phyloP scores from a whole-genome alignment of 768 basidiomycete genomes.

The Xerocomellus dryophilus region DNA sequence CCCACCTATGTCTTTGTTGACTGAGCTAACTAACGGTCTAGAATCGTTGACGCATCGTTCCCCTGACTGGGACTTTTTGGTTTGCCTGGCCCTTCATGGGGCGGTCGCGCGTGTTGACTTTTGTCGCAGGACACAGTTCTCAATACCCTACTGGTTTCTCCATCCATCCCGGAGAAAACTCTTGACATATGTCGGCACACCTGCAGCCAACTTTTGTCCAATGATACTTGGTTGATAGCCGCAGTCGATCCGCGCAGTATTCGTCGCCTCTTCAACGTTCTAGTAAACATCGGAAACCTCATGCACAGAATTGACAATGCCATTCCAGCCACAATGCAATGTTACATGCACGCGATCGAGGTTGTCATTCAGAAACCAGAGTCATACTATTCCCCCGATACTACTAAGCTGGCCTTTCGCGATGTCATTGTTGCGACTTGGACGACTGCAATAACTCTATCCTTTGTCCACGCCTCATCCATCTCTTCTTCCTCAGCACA shows the following conservation, averaged over 20 bases:
- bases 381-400: conserved; percentile 11
- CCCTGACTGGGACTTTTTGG: conserved; percentile 34
- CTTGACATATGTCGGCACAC: conserved; percentile 31
- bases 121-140: conserved; percentile 25
- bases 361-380: conserved; percentile 35
- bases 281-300: conserved; percentile 41
- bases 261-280: conserved; percentile 45
- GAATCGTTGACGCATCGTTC: conserved; percentile 22
- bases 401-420: conserved; percentile 30
- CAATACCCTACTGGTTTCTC: conserved; percentile 24
- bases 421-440: conserved; percentile 41
- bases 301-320: conserved; percentile 29
- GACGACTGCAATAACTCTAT: conserved; percentile 33
- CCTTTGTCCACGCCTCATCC: conserved; percentile 23
- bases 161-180: conserved; percentile 30
- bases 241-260: conserved; percentile 30
- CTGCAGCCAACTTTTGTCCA: conserved; percentile 32
- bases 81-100: conserved; percentile 14
- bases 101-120: conserved; percentile 9
- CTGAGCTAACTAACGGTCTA: conserved; percentile 26
- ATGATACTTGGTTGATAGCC: conserved; percentile 23
- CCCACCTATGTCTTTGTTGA: conserved; percentile 24
- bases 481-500: conserved; percentile 21
- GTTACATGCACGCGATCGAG: conserved; percentile 44
- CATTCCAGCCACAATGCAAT: conserved; percentile 30